phyloP scores from a whole-genome alignment of 2,329 filamentous ascomycete genomes.

The Colletotrichum salicis region DNA sequence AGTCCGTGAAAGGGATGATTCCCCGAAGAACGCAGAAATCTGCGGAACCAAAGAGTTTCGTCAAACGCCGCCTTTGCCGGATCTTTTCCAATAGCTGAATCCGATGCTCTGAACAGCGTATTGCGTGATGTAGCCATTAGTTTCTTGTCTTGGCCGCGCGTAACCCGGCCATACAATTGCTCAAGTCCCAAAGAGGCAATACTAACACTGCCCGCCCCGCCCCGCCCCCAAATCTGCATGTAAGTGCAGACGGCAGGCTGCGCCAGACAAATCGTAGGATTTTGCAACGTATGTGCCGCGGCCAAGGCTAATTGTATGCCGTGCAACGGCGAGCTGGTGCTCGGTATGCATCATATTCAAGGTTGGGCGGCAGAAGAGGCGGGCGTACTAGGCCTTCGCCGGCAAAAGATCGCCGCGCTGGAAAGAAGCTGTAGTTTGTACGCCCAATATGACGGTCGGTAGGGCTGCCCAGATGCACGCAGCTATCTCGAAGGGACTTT shows the following conservation, averaged over 20 bases:
- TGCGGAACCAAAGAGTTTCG: neutral
- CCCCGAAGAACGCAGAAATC: neutral
- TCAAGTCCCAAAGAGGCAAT: neutral
- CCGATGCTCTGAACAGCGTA: neutral
- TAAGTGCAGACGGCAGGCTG: neutral
- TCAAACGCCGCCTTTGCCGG: conserved; percentile 2
- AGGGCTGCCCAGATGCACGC: conserved; percentile 13
- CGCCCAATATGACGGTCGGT: conserved; percentile 8
- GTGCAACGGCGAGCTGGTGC: conserved; percentile 13
- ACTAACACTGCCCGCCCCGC: neutral
- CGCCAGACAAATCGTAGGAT: conserved; percentile 1
- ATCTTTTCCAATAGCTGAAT: neutral
- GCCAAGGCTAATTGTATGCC: conserved; percentile 5
- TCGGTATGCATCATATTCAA: conserved; percentile 11
- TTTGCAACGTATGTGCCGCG: conserved; percentile 6
- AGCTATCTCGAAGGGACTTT: neutral
- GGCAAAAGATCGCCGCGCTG: conserved; percentile 8
- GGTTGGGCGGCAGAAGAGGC: conserved; percentile 7
- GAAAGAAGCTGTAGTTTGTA: neutral
- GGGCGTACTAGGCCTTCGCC: neutral
- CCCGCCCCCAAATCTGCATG: neutral
- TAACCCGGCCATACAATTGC: conserved; percentile 20
- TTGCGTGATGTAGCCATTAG: neutral
- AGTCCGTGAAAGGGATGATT: neutral
- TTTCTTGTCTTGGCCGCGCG: conserved; percentile 16